These are phyloP conservation scores for Tolypocladium tundrense DNA, from an alignment of 2,329 filamentous ascomycete species.

Conservation along the genomic window DNA sequence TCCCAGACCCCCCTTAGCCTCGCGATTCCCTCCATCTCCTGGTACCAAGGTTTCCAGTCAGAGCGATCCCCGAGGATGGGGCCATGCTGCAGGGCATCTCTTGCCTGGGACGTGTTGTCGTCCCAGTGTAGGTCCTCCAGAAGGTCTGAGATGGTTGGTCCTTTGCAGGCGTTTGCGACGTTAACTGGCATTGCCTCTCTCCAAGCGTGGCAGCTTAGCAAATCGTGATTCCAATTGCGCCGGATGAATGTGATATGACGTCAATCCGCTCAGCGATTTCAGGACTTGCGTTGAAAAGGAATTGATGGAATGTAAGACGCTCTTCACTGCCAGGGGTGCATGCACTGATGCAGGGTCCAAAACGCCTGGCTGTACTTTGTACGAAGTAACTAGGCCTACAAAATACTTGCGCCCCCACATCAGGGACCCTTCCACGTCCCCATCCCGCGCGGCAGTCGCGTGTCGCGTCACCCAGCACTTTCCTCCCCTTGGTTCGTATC, in stretches of 20 bases:
- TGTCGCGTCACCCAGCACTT: neutral
- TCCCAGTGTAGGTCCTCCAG: neutral
- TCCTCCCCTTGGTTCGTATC: neutral
- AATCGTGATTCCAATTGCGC: too few relatives aligned
- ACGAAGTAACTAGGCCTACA: too few relatives aligned
- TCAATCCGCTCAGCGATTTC: too few relatives aligned
- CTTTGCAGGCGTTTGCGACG: neutral
- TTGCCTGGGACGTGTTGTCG: neutral
- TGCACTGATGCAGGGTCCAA: too few relatives aligned
- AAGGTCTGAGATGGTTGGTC: neutral
- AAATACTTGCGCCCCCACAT: too few relatives aligned
- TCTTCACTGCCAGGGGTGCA: too few relatives aligned
- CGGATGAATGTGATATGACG: too few relatives aligned
- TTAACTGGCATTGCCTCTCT: too few relatives aligned
- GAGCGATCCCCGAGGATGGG: slow-evolving; percentile 1
- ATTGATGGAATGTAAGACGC: too few relatives aligned
- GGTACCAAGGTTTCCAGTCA: slow-evolving; percentile 6
- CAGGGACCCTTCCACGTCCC: neutral
- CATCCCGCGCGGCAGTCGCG: neutral
- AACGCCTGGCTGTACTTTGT: too few relatives aligned
- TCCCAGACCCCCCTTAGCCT: slow-evolving; percentile 4
- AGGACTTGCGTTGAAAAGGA: too few relatives aligned
- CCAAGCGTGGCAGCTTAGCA: too few relatives aligned
- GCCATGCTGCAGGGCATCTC: slow-evolving; percentile 1
- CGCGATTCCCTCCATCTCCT: slow-evolving; percentile 2